Evolutionary conservation across 208 protist genomes (phyloP).

Genomic region (Wallacemonas rigidus): DNA sequence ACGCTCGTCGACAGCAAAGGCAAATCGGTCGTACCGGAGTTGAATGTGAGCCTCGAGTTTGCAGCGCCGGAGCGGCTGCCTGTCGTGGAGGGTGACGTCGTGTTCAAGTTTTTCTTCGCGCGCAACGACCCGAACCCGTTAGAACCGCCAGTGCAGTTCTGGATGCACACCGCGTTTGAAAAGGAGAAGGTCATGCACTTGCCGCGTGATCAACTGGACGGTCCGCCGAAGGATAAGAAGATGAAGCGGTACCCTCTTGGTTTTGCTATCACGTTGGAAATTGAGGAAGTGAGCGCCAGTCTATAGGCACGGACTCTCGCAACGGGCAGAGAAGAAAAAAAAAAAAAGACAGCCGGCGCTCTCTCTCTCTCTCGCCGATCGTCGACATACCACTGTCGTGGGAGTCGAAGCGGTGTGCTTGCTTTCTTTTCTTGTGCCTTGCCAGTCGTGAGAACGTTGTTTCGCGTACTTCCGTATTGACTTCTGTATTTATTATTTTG

Average conservation of each 20-base stretch:
- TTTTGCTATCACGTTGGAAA: slow-evolving; percentile 51
- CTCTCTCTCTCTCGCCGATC: too few species aligned
- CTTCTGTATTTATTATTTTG: too few species aligned
- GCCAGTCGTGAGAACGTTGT: too few species aligned
- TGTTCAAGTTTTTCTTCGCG: slow-evolving; percentile 71
- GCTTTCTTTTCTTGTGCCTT: too few species aligned
- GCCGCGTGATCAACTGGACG: slow-evolving; percentile 52
- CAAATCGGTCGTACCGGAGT: slow-evolving; percentile 25
- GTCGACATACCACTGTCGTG: too few species aligned
- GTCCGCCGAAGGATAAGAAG: slow-evolving; percentile 75
- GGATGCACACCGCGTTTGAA: slow-evolving; percentile 76
- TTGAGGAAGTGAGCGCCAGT: slow-evolving; percentile 27
- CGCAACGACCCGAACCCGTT: slow-evolving; percentile 72
- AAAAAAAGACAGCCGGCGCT: too few species aligned
- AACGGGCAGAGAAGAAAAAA: too few species aligned
- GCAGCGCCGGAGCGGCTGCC: slow-evolving; percentile 45
- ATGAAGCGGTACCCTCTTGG: slow-evolving; percentile 59
- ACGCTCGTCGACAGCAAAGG: slow-evolving; percentile 20
- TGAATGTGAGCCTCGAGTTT: slow-evolving; percentile 42
- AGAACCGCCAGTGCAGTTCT: slow-evolving; percentile 69
- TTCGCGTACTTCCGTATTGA: too few species aligned
- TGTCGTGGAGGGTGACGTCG: slow-evolving; percentile 52
- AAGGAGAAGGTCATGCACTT: slow-evolving; percentile 30
- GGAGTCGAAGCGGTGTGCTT: too few species aligned
- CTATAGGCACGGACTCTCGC: background rate